phyloP scores from a whole-genome alignment of 2,329 filamentous ascomycete genomes.

The Hymenoscyphus albidus region DNA sequence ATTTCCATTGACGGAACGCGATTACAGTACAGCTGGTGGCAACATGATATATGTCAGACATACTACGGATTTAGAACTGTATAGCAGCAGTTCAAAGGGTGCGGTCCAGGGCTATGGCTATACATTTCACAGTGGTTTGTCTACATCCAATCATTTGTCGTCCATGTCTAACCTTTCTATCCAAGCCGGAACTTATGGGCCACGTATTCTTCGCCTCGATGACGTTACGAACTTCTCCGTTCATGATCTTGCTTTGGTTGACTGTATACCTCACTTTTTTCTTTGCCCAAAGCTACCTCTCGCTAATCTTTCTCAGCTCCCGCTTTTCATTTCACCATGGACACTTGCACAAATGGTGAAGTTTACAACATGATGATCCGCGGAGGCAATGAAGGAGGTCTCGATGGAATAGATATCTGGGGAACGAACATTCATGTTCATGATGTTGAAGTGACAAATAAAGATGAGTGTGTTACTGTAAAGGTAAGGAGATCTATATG shows the following conservation, averaged over 20 bases:
- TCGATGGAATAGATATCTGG: constrained; percentile 55
- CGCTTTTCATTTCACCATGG: constrained; percentile 43
- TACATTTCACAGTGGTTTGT: constrained; percentile 40
- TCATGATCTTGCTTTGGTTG: constrained; percentile 27
- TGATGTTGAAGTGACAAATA: constrained; percentile 59
- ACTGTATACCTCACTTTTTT: constrained; percentile 13
- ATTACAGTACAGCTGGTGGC: constrained; percentile 34
- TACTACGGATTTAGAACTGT: constrained; percentile 50
- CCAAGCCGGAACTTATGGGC: constrained; percentile 16
- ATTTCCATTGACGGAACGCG: neutral
- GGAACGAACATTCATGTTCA: constrained; percentile 54
- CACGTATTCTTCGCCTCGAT: constrained; percentile 24
- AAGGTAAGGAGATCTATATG: constrained; percentile 33
- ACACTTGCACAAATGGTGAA: constrained; percentile 49
- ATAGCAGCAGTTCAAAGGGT: constrained; percentile 47
- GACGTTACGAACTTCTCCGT: constrained; percentile 25
- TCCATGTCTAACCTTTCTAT: constrained; percentile 19
- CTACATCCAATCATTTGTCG: constrained; percentile 13
- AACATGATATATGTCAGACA: constrained; percentile 53
- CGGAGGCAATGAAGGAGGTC: constrained; percentile 47
- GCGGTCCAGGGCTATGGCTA: constrained; percentile 52
- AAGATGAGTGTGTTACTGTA: constrained; percentile 57
- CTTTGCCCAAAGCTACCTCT: neutral
- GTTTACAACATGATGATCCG: constrained; percentile 54
- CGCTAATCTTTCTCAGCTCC: constrained; percentile 17